phyloP scores from a whole-genome alignment of 2,329 filamentous ascomycete species.

The Ophiocordyceps camponoti-floridani region DNA sequence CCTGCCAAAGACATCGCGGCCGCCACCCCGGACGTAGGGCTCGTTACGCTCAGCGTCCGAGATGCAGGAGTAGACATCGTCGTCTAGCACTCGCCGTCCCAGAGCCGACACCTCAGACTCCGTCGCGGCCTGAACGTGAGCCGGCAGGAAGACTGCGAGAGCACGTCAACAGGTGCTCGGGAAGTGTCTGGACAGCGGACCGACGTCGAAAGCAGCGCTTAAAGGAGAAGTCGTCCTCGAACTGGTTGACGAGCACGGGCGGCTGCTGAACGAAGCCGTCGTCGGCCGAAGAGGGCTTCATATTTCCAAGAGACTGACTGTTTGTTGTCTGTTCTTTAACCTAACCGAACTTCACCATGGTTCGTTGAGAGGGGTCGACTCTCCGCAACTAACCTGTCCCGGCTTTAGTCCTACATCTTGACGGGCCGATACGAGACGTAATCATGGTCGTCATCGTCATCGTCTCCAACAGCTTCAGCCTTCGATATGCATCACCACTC shows the following conservation, averaged over 20 bases:
- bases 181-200: constrained; percentile 2
- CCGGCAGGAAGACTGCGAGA: constrained; percentile 29
- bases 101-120: constrained; percentile 26
- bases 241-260: constrained; percentile 35
- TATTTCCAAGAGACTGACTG: constrained; percentile 5
- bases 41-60: constrained; percentile 48
- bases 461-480: no score
- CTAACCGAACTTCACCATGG: no score
- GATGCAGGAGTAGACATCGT: constrained; percentile 35
- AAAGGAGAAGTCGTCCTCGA: constrained; percentile 33
- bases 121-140: constrained; percentile 17
- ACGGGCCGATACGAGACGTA: no score
- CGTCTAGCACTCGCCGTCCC: constrained; percentile 33
- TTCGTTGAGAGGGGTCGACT: no score
- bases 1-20: constrained; percentile 43
- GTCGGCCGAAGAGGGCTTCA: constrained; percentile 26
- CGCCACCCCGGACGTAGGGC: constrained; percentile 37
- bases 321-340: no score
- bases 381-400: no score
- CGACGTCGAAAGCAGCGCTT: constrained; percentile 32
- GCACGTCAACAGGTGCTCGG: neutral
- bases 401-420: no score
- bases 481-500: no score
- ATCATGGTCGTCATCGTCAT: no score
- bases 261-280: constrained; percentile 38